Conservation (phyloP, 441 rosid genomes). For the Metrosideros polymorpha region DNA sequence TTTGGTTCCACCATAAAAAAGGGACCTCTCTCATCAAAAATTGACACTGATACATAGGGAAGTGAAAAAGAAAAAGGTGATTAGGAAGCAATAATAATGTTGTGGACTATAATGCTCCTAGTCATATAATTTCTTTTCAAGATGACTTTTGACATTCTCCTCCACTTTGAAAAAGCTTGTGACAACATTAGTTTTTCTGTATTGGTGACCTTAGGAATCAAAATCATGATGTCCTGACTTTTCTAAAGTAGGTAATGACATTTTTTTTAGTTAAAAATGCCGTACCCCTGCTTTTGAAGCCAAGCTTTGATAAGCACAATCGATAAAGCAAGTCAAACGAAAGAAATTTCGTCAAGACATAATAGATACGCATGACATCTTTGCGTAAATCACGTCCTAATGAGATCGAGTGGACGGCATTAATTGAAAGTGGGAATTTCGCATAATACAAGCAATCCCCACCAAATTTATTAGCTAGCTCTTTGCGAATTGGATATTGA, state of each 20-base stretch:
- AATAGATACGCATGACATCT: neutral
- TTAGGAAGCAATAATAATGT: neutral
- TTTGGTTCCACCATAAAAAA: neutral
- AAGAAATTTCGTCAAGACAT: neutral
- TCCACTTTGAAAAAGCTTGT: neutral
- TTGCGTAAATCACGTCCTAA: neutral
- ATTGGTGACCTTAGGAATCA: neutral
- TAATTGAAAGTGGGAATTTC: neutral
- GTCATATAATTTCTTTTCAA: neutral
- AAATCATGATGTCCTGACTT: neutral
- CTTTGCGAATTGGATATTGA: neutral
- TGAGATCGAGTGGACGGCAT: neutral
- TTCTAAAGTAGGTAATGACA: neutral
- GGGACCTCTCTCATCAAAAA: neutral
- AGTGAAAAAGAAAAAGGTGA: neutral
- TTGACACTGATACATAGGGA: neutral
- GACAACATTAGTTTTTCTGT: neutral
- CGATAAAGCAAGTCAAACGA: neutral
- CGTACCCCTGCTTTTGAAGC: neutral
- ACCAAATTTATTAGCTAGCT: neutral
- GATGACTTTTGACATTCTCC: neutral
- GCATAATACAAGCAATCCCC: rapidly evolving
- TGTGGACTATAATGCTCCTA: neutral
- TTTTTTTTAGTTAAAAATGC: neutral
- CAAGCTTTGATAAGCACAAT: neutral